Conservation (phyloP, 192 early-diverging fungal genomes). For the Paraglomus brasilianum region DNA sequence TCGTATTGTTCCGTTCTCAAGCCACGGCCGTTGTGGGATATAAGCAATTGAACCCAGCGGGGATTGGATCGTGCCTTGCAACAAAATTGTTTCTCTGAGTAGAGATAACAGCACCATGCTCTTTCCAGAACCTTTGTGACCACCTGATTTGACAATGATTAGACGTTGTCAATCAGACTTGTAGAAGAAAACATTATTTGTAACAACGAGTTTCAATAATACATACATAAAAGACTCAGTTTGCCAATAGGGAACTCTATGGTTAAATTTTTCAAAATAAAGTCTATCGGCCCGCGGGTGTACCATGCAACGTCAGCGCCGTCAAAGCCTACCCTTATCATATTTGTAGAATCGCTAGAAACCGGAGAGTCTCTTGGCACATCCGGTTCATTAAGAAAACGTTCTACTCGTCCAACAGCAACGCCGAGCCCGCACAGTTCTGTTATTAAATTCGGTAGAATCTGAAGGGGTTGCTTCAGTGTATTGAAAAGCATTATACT, state of each 20-base stretch:
- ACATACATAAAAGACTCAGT: constrained; percentile 50
- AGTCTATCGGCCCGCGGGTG: constrained; percentile 37
- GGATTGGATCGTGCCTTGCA: constrained; percentile 41
- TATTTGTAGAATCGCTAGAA: background rate
- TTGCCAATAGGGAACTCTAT: constrained; percentile 48
- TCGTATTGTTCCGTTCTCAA: constrained; percentile 61
- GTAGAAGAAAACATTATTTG: background rate
- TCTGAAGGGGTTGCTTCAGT: constrained; percentile 46
- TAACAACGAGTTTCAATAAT: constrained; percentile 1
- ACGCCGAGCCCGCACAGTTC: constrained; percentile 40
- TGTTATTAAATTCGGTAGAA: constrained; percentile 39
- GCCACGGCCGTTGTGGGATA: constrained; percentile 69
- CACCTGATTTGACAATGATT: constrained; percentile 40
- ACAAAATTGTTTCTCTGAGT: constrained; percentile 57
- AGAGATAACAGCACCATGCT: constrained; percentile 76
- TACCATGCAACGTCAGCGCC: constrained; percentile 52
- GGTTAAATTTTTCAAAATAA: constrained; percentile 46
- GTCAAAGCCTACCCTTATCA: constrained; percentile 44
- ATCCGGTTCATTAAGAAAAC: constrained; percentile 69
- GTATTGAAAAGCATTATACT: constrained; percentile 63
- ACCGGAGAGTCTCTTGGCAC: constrained; percentile 5
- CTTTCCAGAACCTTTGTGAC: constrained; percentile 88
- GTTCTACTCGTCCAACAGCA: constrained; percentile 60
- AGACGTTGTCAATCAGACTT: background rate
- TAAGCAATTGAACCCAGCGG: constrained; percentile 68